phyloP scores from a whole-genome alignment of 768 basidiomycete species.

The Hysterangium stoloniferum region DNA sequence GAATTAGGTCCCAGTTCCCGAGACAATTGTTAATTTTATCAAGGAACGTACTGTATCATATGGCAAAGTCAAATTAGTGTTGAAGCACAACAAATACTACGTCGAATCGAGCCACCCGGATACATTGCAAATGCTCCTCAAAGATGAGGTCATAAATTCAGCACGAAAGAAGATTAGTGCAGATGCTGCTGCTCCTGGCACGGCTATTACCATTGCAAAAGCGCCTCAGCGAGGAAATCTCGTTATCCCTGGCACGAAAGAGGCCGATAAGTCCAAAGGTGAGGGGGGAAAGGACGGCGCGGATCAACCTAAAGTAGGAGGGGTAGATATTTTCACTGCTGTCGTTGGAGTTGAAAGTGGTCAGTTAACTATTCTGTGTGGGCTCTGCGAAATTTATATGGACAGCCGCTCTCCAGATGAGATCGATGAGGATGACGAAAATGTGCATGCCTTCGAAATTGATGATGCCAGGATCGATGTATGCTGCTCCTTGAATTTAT shows the following conservation, averaged over 20 bases:
- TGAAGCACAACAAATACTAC: slow-evolving; percentile 97
- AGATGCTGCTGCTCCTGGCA: slow-evolving; percentile 55
- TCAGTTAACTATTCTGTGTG: slow-evolving; percentile 30
- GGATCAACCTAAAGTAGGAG: slow-evolving; percentile 32
- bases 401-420: slow-evolving; percentile 53
- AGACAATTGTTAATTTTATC: slow-evolving; percentile 78
- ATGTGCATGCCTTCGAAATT: slow-evolving; percentile 96
- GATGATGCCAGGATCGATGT: slow-evolving; percentile 91
- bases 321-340: slow-evolving; percentile 84
- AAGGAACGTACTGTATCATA: slow-evolving; percentile 92
- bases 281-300: slow-evolving; percentile 34
- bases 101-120: slow-evolving; percentile 96
- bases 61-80: slow-evolving; percentile 95
- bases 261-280: slow-evolving; percentile 60
- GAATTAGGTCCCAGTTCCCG: slow-evolving; percentile 81
- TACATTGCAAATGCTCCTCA: slow-evolving; percentile 78
- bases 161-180: slow-evolving; percentile 66
- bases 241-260: slow-evolving; percentile 74
- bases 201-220: slow-evolving; percentile 71
- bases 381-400: too few species aligned
- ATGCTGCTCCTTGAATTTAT: slow-evolving; percentile 18
- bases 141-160: slow-evolving; percentile 78
- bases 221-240: slow-evolving; percentile 78
- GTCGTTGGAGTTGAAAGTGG: slow-evolving; percentile 93
- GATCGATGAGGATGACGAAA: slow-evolving; percentile 95